Evolutionary conservation across 805 yeast species (phyloP), one percentile per base, ranked within the genome.

Genomic region (Ogataea ramenticola): DNA sequence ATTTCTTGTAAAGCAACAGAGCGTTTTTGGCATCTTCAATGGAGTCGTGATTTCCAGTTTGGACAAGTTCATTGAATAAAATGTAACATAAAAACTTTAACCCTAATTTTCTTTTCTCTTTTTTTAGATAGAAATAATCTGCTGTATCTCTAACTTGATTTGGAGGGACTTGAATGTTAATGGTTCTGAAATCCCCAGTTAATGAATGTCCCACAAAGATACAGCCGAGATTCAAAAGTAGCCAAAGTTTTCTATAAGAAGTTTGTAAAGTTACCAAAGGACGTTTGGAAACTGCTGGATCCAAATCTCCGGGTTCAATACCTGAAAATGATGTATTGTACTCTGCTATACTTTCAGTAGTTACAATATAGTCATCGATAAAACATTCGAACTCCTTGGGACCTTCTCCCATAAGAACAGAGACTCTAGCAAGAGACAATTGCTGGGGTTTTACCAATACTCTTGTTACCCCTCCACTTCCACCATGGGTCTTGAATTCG

Each of bases 21-120:
- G 99, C 98, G 11, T 95, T 83, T 45, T 72, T 68, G 0, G 99
- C 97, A 67, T 93, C 99, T 57, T 93, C 99, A 38, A 93, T 89
- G 1, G 98, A 91, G 60, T 95, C 98, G 63, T 93, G 99, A 57
- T 91, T 91, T 2, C 93, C 96, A 3, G 79, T 80, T 61, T 93
- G 99, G 29, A 95, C 95, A 40, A 79, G 74, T 48, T 79, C 80
- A 30, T 75, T 75, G 43, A 93, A 68, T 39, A 91, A 70, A 26
- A 79, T 79, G 73, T 89, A 89, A 12, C 95, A 88, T 58, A 93
- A 67, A 59, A 88, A 93, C 57, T 91, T 83, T 52, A 93, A 72
- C 3, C 96, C 86, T 31, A 93, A 68, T 48, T 80, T 83, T 47
- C 99, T 68, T 55, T 84, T 86, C 51, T 79, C 74, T 39, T 83